Percentiles rank a stretch among this genome's conserved stretches.
These are phyloP conservation scores for Colletotrichum kahawae DNA, from an alignment of 2,329 filamentous ascomycete species.

Conservation along the genomic window DNA sequence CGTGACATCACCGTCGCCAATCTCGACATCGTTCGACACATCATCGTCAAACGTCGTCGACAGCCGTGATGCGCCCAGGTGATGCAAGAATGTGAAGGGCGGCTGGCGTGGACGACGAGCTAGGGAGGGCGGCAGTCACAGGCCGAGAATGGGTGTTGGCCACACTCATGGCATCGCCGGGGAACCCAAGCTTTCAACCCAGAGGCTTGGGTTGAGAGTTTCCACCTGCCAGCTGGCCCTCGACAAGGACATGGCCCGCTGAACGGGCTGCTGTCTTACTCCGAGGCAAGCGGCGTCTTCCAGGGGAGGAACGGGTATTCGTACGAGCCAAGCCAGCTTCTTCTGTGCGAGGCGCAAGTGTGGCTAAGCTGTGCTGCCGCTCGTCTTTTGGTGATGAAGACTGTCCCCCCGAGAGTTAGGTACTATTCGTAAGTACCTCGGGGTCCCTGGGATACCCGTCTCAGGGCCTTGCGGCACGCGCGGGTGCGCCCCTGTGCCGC, in stretches of 20 bases:
- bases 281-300: not conserved
- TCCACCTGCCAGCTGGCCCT: slow-evolving; percentile 3
- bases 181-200: not conserved
- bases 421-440: not conserved
- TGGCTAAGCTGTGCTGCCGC: not conserved
- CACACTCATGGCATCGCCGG: not conserved
- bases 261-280: not conserved
- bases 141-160: not conserved
- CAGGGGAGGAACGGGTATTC: not conserved
- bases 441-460: not conserved
- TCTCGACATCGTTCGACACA: not conserved
- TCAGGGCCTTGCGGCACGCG: not conserved
- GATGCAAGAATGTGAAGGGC: not conserved
- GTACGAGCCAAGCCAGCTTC: not conserved
- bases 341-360: not conserved
- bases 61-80: not conserved
- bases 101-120: not conserved
- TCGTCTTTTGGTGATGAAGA: not conserved
- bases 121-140: not conserved
- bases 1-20: slow-evolving; percentile 4
- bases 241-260: not conserved
- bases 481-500: not conserved
- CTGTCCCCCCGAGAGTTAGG: not conserved
- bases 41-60: not conserved
- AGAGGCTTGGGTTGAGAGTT: not conserved